These are phyloP conservation scores for Sclerotinia borealis DNA, from an alignment of 2,329 filamentous ascomycete species.

Conservation along the genomic window DNA sequence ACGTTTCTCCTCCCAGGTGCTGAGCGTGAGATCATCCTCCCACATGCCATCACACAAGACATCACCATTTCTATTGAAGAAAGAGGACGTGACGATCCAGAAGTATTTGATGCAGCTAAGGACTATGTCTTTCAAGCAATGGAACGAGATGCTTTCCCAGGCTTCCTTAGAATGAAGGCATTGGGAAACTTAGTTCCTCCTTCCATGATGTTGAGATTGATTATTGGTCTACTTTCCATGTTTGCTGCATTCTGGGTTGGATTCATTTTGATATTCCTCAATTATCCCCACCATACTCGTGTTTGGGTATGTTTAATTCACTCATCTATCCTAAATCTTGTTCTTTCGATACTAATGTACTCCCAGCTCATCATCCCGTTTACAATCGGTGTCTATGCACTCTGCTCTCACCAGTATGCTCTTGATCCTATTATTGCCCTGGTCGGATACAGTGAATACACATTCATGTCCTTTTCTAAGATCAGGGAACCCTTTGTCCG, in stretches of 20 bases:
- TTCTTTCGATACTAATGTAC: conserved; percentile 20
- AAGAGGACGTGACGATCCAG: conserved; percentile 86
- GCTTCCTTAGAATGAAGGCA: conserved; percentile 90
- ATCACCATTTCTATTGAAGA: conserved; percentile 87
- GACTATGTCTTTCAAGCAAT: conserved; percentile 99
- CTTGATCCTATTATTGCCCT: conserved; percentile 88
- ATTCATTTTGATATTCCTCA: conserved; percentile 87
- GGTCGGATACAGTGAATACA: conserved; percentile 91
- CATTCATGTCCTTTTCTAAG: conserved; percentile 82
- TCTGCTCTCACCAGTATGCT: conserved; percentile 90
- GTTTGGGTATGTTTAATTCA: conserved; percentile 65
- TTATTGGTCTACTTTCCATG: conserved; percentile 77
- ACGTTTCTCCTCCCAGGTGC: conserved; percentile 93
- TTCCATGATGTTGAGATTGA: conserved; percentile 78
- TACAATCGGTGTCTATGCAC: conserved; percentile 80
- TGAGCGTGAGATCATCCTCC: conserved; percentile 91
- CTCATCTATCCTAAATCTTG: background rate
- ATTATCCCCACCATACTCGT: conserved; percentile 66
- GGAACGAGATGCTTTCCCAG: conserved; percentile 98
- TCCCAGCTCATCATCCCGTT: conserved; percentile 78
- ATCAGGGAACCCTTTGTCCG: conserved; percentile 90
- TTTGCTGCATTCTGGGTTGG: conserved; percentile 92
- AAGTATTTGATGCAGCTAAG: conserved; percentile 95
- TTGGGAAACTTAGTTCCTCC: conserved; percentile 92
- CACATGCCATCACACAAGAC: conserved; percentile 76